Conservation (phyloP, 768 basidiomycete genomes). For the Leucocoprinus leucothites region DNA sequence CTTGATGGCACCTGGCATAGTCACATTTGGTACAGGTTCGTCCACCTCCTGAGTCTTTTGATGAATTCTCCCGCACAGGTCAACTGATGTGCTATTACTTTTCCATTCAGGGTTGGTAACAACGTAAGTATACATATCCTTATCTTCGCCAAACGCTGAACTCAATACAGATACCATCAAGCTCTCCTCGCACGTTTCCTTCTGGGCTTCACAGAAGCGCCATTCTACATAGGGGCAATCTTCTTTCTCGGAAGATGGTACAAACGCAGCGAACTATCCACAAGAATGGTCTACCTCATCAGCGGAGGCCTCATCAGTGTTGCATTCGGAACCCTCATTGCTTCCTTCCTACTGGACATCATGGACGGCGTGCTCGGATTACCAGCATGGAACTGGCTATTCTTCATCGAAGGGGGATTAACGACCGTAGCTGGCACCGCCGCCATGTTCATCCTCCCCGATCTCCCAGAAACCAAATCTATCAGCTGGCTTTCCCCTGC, state of each 20-base stretch:
- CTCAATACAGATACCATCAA: constrained; percentile 14
- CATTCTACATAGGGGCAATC: constrained; percentile 69
- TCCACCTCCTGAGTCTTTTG: too few relatives aligned
- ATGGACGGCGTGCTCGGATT: constrained; percentile 70
- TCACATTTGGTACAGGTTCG: too few relatives aligned
- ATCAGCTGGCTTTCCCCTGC: constrained; percentile 52
- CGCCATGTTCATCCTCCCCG: too few relatives aligned
- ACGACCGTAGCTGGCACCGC: constrained; percentile 41
- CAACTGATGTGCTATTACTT: too few relatives aligned
- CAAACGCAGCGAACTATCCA: constrained; percentile 65
- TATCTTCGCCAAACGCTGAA: too few relatives aligned
- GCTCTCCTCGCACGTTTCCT: constrained; percentile 70
- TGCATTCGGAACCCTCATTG: constrained; percentile 77
- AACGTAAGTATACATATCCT: too few relatives aligned
- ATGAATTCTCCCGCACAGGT: too few relatives aligned
- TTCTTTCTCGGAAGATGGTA: constrained; percentile 72
- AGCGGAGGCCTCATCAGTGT: constrained; percentile 78
- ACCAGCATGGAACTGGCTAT: constrained; percentile 78
- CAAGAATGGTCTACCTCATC: constrained; percentile 62
- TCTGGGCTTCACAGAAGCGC: constrained; percentile 68
- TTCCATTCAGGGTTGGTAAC: too few relatives aligned
- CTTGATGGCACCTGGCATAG: constrained; percentile 24
- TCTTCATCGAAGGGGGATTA: constrained; percentile 62
- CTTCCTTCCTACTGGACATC: constrained; percentile 28
- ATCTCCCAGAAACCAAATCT: constrained; percentile 35